Percentiles rank a stretch among this genome's conserved stretches.
phyloP scores from a whole-genome alignment of 106 monocot species.

The Apostasia ramifera region DNA sequence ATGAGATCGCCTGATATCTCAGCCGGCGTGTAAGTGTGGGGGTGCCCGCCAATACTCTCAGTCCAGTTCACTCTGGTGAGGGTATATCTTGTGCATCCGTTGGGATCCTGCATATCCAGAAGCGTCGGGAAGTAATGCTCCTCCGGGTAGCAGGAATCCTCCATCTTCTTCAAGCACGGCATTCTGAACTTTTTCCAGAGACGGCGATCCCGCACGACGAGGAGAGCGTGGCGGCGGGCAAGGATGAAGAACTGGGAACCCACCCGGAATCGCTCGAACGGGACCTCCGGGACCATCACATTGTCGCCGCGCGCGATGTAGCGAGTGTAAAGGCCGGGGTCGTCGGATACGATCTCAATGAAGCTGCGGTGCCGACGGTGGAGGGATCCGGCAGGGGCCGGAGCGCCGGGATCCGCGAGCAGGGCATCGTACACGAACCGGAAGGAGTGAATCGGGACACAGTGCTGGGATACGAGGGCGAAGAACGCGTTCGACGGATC shows the following conservation, averaged over 20 bases:
- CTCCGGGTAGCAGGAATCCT: constrained; percentile 83
- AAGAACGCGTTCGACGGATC: constrained; percentile 79
- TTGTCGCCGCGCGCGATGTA: constrained; percentile 76
- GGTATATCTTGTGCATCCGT: constrained; percentile 54
- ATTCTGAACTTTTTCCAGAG: constrained; percentile 82
- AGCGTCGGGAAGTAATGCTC: constrained; percentile 96
- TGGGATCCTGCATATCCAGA: constrained; percentile 67
- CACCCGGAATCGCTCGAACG: constrained; percentile 58
- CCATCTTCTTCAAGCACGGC: constrained; percentile 50
- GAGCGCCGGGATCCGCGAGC: constrained; percentile 13
- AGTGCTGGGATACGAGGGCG: constrained; percentile 77
- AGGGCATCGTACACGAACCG: constrained; percentile 42
- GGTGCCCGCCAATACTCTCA: constrained; percentile 69
- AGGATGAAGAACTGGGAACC: constrained; percentile 95
- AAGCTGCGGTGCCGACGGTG: constrained; percentile 36
- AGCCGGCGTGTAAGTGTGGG: constrained; percentile 42
- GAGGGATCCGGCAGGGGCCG: not conserved
- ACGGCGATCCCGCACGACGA: constrained; percentile 60
- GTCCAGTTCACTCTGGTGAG: constrained; percentile 93
- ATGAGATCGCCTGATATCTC: constrained; percentile 56
- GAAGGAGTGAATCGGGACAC: constrained; percentile 85
- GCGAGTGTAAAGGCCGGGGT: constrained; percentile 36
- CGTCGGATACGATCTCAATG: constrained; percentile 62
- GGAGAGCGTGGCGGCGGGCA: constrained; percentile 52
- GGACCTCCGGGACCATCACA: constrained; percentile 84